These are phyloP conservation scores for Leptographium flavum DNA, from an alignment of 2,329 filamentous ascomycete species.

Conservation along the genomic window DNA sequence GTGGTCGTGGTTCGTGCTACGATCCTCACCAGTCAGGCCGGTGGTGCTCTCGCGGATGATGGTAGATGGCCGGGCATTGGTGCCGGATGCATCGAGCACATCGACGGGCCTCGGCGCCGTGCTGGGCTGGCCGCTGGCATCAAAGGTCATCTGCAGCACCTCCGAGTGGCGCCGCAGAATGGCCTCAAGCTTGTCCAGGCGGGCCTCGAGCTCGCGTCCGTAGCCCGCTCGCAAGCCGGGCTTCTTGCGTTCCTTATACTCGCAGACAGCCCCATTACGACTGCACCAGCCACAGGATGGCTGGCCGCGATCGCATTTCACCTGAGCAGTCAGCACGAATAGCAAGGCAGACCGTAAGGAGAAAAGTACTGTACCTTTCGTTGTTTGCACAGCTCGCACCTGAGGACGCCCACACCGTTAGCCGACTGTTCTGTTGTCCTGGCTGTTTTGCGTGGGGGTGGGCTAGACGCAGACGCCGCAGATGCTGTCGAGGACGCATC, in stretches of 20 bases:
- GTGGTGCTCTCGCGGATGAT: slow-evolving; percentile 35
- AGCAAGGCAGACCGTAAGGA: too few species aligned
- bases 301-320: slow-evolving; percentile 64
- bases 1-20: slow-evolving; percentile 37
- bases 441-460: neutral
- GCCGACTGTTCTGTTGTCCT: neutral
- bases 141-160: slow-evolving; percentile 45
- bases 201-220: slow-evolving; percentile 58
- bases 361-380: slow-evolving; percentile 55
- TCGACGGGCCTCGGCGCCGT: slow-evolving; percentile 2
- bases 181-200: slow-evolving; percentile 55
- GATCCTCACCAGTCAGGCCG: slow-evolving; percentile 35
- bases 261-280: slow-evolving; percentile 47
- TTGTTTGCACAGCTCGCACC: slow-evolving; percentile 67
- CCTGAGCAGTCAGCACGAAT: slow-evolving; percentile 24
- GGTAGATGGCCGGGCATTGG: slow-evolving; percentile 17
- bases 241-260: slow-evolving; percentile 57
- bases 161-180: slow-evolving; percentile 52
- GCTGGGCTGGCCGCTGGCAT: slow-evolving; percentile 20
- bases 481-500: slow-evolving; percentile 1
- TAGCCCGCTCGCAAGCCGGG: slow-evolving; percentile 53
- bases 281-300: slow-evolving; percentile 57
- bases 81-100: neutral
- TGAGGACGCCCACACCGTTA: slow-evolving; percentile 19
- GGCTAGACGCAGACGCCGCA: slow-evolving; percentile 2